Base-by-base conservation (phyloP, 2,329 filamentous ascomycete genomes). In the Hypoxylon sp. region DNA sequence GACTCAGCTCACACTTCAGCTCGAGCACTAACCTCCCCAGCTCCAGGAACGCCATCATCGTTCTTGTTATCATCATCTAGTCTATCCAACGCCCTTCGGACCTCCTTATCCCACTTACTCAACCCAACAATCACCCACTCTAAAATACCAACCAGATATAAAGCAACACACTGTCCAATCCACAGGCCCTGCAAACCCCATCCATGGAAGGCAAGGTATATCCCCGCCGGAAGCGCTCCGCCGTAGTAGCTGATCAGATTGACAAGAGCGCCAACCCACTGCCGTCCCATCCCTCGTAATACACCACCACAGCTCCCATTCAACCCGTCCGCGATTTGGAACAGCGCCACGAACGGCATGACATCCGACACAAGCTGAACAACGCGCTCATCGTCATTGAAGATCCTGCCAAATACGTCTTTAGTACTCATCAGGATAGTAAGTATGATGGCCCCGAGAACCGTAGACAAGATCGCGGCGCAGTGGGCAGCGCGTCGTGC, bases 301-400 rank as follows among this genome's bases (percentile, higher is more conserved):
- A 89, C 88, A 1, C 94, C 93, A 1, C 94, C 93, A 74, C 93
- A 97, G 64, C 88, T 91, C 0, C 93, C 93, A 73, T 96, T 96
- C 32, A 97, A 80, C 0, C 93, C 94, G 75, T 97, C 93, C 0
- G 93, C 93, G 64, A 97, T 94, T 80, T 97, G 93, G 78, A 97
- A 97, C 2, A 97, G 82, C 0, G 93, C 94, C 0, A 97, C 93
- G 72, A 90, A 95, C 0, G 94, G 94, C 83, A 97, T 89, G 25
- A 97, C 91, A 14, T 90, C 81, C 0, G 90, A 87, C 0, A 94
- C 94, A 0, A 97, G 85, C 7, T 76, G 81, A 45, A 96, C 84
- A 0, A 97, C 93, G 0, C 84, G 79, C 19, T 86, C 78, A 71
- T 97, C 92, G 67, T 94, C 86, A 73, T 94, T 96, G 81, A 97